phyloP scores from a whole-genome alignment of 441 rosid species.

The Euphorbia corollata region DNA sequence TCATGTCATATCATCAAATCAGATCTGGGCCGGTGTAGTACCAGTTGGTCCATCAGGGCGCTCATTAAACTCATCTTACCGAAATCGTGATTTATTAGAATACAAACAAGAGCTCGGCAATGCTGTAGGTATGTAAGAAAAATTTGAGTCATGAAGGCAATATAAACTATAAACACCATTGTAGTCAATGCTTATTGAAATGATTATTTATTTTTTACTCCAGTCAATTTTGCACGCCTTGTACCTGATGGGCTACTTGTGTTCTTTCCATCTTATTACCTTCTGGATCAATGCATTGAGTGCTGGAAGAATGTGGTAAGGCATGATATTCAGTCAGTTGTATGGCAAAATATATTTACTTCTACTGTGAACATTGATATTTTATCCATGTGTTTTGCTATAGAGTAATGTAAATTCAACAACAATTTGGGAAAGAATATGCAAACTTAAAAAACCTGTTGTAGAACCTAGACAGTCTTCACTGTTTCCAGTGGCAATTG shows the following conservation, averaged over 20 bases:
- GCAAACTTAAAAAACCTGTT: constrained; percentile 85
- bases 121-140: constrained; percentile 67
- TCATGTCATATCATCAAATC: constrained; percentile 85
- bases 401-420: constrained; percentile 53
- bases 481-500: constrained; percentile 64
- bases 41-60: constrained; percentile 79
- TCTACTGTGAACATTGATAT: constrained; percentile 18
- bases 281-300: constrained; percentile 72
- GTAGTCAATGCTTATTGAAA: neutral
- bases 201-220: constrained; percentile 17
- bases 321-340: constrained; percentile 20
- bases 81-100: constrained; percentile 69
- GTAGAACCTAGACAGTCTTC: constrained; percentile 93
- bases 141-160: neutral
- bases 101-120: constrained; percentile 97
- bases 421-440: constrained; percentile 92
- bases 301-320: constrained; percentile 84
- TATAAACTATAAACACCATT: neutral
- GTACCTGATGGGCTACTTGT: constrained; percentile 94
- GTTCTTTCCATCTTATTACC: constrained; percentile 92
- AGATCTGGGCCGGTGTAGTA: constrained; percentile 92
- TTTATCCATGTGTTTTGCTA: constrained; percentile 20
- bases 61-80: constrained; percentile 71
- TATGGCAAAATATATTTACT: constrained; percentile 16
- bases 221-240: constrained; percentile 88